Percentiles rank a stretch among this genome's conserved stretches.
phyloP scores from a whole-genome alignment of 768 basidiomycete genomes.

The Suillus occidentalis region DNA sequence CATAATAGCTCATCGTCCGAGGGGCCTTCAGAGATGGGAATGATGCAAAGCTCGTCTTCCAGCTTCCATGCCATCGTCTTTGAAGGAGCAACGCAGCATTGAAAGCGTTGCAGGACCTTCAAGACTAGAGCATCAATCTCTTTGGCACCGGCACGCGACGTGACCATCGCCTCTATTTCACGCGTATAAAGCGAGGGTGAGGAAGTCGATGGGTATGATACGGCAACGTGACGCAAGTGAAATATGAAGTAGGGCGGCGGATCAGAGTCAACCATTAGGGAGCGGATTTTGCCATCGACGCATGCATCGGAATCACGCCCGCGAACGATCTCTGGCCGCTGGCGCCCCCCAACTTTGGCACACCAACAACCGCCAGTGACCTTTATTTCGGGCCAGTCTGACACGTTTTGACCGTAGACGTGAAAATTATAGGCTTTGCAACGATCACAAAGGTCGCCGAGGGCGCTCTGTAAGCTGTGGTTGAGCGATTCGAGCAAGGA shows the following conservation, averaged over 20 bases:
- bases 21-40: constrained; percentile 16
- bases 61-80: constrained; percentile 28
- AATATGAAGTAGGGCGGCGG: constrained; percentile 31
- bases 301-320: constrained; percentile 15
- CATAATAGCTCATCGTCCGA: constrained; percentile 7
- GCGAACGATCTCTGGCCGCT: constrained; percentile 7
- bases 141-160: constrained; percentile 11
- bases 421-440: constrained; percentile 53
- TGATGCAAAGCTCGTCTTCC: constrained; percentile 26
- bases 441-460: constrained; percentile 43
- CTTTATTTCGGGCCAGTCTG: constrained; percentile 53
- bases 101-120: constrained; percentile 41
- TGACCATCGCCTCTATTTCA: constrained; percentile 15
- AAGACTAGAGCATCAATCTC: constrained; percentile 47
- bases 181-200: constrained; percentile 29
- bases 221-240: constrained; percentile 47
- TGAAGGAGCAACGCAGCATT: constrained; percentile 32
- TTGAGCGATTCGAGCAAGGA: constrained; percentile 44
- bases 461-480: constrained; percentile 34
- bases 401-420: constrained; percentile 52
- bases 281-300: constrained; percentile 30
- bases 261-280: constrained; percentile 29
- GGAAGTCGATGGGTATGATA: constrained; percentile 45
- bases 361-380: constrained; percentile 48
- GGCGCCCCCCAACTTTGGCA: constrained; percentile 21